A percentile compares a stretch with the other conserved stretches of the same genome.
phyloP scores from a whole-genome alignment of 1,139 yeast genomes.

The Geotrichum aggregatum region DNA sequence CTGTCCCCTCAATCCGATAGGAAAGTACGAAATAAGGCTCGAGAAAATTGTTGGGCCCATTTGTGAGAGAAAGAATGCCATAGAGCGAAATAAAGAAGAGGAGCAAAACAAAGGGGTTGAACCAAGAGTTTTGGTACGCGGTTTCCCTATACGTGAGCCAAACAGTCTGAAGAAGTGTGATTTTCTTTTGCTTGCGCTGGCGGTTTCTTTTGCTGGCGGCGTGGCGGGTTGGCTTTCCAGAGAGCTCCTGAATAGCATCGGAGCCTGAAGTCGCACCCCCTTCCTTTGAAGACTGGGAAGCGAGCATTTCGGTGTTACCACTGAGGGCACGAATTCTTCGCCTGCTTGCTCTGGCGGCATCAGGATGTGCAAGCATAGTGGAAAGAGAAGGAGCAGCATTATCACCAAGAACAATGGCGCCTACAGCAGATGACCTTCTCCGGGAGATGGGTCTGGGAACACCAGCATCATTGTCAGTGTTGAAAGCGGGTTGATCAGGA shows the following conservation, averaged over 20 bases:
- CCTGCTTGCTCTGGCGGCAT: conserved; percentile 34
- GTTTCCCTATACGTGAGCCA: conserved; percentile 58
- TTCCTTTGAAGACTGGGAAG: conserved; percentile 32
- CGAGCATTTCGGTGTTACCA: conserved; percentile 18
- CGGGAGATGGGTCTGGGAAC: conserved; percentile 1
- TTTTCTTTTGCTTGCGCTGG: conserved; percentile 8
- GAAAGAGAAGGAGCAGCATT: conserved; percentile 40
- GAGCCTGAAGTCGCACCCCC: conserved; percentile 11
- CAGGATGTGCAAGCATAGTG: conserved; percentile 37
- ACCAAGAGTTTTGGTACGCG: conserved; percentile 73
- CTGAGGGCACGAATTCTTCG: conserved; percentile 38
- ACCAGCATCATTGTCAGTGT: neutral
- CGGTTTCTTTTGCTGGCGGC: neutral
- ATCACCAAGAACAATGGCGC: conserved; percentile 42
- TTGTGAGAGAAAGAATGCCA: conserved; percentile 37
- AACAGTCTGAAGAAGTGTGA: conserved; percentile 35
- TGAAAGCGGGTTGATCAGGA: neutral
- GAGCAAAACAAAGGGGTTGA: conserved; percentile 53
- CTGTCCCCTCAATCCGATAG: conserved; percentile 44
- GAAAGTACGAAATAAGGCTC: conserved; percentile 65
- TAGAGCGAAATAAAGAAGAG: conserved; percentile 36
- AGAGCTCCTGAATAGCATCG: neutral
- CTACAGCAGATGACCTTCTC: conserved; percentile 35
- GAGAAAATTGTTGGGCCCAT: conserved; percentile 52
- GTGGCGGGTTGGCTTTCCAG: neutral